Evolutionary conservation across 768 basidiomycete species (phyloP).

Genomic region (Vararia minispora): DNA sequence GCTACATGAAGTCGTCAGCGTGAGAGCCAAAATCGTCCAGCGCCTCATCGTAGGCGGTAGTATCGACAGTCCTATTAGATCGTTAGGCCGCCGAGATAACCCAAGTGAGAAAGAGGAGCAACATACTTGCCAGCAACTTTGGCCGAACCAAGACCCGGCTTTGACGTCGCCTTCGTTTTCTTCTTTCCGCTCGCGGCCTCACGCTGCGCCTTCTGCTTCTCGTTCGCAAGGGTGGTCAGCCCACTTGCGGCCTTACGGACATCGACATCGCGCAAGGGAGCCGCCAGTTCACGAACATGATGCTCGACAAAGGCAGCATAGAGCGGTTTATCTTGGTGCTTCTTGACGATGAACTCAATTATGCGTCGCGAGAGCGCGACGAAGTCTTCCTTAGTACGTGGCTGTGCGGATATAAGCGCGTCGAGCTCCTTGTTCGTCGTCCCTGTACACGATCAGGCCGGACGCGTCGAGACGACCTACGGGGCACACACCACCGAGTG

Average conservation of each 20-base stretch:
- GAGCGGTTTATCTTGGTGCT: conserved; percentile 72
- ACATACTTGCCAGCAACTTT: conserved; percentile 58
- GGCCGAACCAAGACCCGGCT: conserved; percentile 65
- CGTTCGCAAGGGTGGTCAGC: conserved; percentile 82
- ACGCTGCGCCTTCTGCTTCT: conserved; percentile 87
- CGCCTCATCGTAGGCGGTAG: conserved; percentile 73
- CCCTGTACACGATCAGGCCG: conserved; percentile 26
- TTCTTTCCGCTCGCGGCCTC: conserved; percentile 87
- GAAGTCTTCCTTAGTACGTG: conserved; percentile 87
- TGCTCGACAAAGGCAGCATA: conserved; percentile 80
- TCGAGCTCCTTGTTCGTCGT: conserved; percentile 62
- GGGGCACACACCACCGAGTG: conserved; percentile 43
- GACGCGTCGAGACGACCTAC: neutral
- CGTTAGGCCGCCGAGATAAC: too few species aligned
- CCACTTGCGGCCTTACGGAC: conserved; percentile 80
- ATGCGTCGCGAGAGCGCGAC: conserved; percentile 60
- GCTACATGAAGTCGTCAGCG: conserved; percentile 87
- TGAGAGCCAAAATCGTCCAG: conserved; percentile 78
- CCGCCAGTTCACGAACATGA: conserved; percentile 63
- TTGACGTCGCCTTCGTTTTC: conserved; percentile 60
- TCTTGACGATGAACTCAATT: conserved; percentile 63
- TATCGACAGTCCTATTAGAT: conserved; percentile 68
- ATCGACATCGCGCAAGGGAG: conserved; percentile 80
- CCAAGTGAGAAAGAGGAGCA: neutral
- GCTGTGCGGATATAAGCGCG: conserved; percentile 63